A percentile compares a stretch with the other conserved stretches of the same genome.
phyloP scores from a whole-genome alignment of 2,329 filamentous ascomycete species.

The Arthrobotrys megalospora region DNA sequence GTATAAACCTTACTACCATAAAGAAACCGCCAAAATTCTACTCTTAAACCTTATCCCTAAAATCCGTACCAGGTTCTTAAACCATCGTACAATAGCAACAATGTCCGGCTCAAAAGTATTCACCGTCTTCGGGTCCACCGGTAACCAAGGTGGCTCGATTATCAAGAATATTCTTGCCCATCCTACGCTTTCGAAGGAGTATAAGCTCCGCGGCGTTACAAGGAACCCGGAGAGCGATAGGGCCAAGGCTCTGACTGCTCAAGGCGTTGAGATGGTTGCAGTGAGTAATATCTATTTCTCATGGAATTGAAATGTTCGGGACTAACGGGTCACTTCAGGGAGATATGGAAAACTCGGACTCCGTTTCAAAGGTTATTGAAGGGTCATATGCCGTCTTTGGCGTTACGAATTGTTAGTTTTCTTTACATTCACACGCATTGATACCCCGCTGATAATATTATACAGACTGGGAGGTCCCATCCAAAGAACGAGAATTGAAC shows the following conservation, averaged over 20 bases:
- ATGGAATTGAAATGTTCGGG: not conserved
- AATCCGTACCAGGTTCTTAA: conserved; percentile 9
- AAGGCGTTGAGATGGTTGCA: conserved; percentile 69
- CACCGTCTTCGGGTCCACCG: conserved; percentile 71
- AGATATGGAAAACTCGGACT: conserved; percentile 68
- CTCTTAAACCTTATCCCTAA: not conserved
- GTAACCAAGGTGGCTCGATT: conserved; percentile 71
- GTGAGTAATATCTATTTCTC: conserved; percentile 20
- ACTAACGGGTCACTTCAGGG: conserved; percentile 65
- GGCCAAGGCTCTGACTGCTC: conserved; percentile 67
- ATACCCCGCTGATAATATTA: conserved; percentile 20
- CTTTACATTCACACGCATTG: not conserved
- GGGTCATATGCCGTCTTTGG: conserved; percentile 68
- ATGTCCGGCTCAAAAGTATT: conserved; percentile 64
- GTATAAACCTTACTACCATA: not conserved
- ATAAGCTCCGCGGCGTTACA: conserved; percentile 70
- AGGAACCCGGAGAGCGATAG: conserved; percentile 69
- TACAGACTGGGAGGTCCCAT: conserved; percentile 59
- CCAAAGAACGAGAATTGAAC: conserved; percentile 62
- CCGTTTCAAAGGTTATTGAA: conserved; percentile 67
- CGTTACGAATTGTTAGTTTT: conserved; percentile 61
- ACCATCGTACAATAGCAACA: conserved; percentile 27
- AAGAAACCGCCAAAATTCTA: conserved; percentile 27
- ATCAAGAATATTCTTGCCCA: conserved; percentile 70
- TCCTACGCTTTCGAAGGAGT: conserved; percentile 69